phyloP scores from a whole-genome alignment of 2,329 filamentous ascomycete species.

The Aureobasidium sp. region DNA sequence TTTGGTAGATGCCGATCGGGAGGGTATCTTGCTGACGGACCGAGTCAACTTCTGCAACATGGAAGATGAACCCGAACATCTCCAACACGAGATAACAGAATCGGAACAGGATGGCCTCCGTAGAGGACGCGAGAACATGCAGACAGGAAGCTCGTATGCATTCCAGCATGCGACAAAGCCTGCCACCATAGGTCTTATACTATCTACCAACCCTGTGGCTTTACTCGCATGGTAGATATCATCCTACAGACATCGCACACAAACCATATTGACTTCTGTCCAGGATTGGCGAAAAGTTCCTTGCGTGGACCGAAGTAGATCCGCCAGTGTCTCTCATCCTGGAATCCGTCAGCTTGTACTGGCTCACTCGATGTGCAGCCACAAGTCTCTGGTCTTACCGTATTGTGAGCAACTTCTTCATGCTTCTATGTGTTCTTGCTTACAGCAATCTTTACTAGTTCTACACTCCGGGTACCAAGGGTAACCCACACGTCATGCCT shows the following conservation, averaged over 20 bases:
- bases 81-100: slow-evolving; percentile 32
- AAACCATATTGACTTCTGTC: neutral
- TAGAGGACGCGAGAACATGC: slow-evolving; percentile 40
- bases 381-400: slow-evolving; percentile 56
- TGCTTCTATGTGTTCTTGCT: neutral
- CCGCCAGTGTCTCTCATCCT: slow-evolving; percentile 50
- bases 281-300: slow-evolving; percentile 63
- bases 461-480: neutral
- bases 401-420: neutral
- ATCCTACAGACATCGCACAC: fast-evolving
- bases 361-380: slow-evolving; percentile 52
- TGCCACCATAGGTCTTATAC: slow-evolving; percentile 61
- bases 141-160: slow-evolving; percentile 55
- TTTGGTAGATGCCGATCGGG: no score
- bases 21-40: neutral
- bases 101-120: slow-evolving; percentile 43
- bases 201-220: slow-evolving; percentile 61
- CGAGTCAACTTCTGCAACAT: slow-evolving; percentile 27
- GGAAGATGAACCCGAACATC: slow-evolving; percentile 26
- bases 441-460: neutral
- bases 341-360: slow-evolving; percentile 58
- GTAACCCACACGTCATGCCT: neutral
- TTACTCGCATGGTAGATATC: slow-evolving; percentile 56
- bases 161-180: slow-evolving; percentile 61
- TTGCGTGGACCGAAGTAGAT: slow-evolving; percentile 57